phyloP scores from a whole-genome alignment of 345 rosid genomes.

The Acer campestre region DNA sequence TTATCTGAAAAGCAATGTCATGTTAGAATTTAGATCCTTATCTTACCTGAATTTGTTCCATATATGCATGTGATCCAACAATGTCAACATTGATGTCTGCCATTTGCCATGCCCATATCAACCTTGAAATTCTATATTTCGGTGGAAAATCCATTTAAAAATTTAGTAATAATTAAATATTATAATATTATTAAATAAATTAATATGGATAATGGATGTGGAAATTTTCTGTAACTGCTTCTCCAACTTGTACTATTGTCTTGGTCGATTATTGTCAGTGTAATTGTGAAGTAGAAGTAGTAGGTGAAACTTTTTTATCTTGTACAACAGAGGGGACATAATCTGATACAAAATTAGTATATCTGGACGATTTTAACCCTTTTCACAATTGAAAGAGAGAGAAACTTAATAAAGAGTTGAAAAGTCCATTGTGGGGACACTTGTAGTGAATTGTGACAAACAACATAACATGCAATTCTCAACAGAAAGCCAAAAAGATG shows the following conservation, averaged over 20 bases:
- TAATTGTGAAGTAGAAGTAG: background rate
- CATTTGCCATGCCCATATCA: background rate
- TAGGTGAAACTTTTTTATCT: too few species aligned
- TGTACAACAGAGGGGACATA: too few species aligned
- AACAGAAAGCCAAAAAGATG: background rate
- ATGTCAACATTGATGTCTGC: constrained; percentile 12
- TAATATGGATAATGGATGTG: background rate
- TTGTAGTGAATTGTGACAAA: background rate
- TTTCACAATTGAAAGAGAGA: background rate
- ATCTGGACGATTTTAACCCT: background rate
- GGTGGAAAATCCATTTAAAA: background rate
- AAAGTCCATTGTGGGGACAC: too few species aligned
- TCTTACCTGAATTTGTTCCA: background rate
- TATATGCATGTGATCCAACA: background rate
- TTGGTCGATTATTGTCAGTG: background rate
- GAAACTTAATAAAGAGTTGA: too few species aligned
- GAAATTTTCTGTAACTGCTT: background rate
- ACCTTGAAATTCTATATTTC: background rate
- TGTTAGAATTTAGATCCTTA: background rate
- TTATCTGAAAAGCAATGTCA: background rate
- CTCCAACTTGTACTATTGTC: background rate
- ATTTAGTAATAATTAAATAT: too few species aligned
- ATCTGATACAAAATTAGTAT: too few species aligned
- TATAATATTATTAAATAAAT: too few species aligned
- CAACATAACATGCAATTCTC: background rate